Base-by-base conservation (phyloP, 2,329 filamentous ascomycete genomes). In the Phialophora expanda region DNA sequence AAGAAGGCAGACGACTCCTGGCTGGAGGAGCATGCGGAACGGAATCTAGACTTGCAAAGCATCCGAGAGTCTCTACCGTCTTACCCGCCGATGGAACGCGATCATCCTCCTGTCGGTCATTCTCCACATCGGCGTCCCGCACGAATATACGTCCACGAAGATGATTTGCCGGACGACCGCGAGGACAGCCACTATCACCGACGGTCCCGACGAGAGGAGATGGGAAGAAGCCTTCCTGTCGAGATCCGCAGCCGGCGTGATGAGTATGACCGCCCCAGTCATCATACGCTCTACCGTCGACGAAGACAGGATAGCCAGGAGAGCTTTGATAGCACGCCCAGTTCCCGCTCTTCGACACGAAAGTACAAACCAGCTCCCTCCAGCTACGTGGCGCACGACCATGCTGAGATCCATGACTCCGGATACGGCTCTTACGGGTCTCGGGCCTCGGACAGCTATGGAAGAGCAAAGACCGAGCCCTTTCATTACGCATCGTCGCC, bases 1-100 rank as follows among this genome's bases (percentile, higher is more conserved):
- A 61, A 61, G 20, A 67, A 69, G 54, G 71, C 71, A 20, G 71
- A 73, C 48, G 65, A 66, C 51, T 65, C 66, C 9, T 73, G 71
- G 71, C 38, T 71, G 46, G 30, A 69, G 46, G 71, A 73, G 60
- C 71, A 73, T 46, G 65, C 54, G 17, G 66, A 70, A 55, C 64
- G 70, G 22, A 68, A 66, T 44, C 48, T 54, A 1, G 70, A 72
- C 53, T 51, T 72, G 22, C 65, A 69, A 51, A 67, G 62, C 30
- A 67, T 69, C 34, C 67, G 62, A 38, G 65, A 69, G 22, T 67
- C 65, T 24, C 34, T 67, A 4, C 66, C 67, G 5, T 50, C 64
- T 7, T 56, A 51, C 50, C 26, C 56, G 20, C 48, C 53, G 3
- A 64, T 65, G 20, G 65, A 62, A 14, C 50, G 44, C 28, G 59